Percentiles rank a stretch among this genome's conserved stretches.
Conservation (phyloP, 495 filamentous ascomycete species). For the Hypoxylon fuscum region DNA sequence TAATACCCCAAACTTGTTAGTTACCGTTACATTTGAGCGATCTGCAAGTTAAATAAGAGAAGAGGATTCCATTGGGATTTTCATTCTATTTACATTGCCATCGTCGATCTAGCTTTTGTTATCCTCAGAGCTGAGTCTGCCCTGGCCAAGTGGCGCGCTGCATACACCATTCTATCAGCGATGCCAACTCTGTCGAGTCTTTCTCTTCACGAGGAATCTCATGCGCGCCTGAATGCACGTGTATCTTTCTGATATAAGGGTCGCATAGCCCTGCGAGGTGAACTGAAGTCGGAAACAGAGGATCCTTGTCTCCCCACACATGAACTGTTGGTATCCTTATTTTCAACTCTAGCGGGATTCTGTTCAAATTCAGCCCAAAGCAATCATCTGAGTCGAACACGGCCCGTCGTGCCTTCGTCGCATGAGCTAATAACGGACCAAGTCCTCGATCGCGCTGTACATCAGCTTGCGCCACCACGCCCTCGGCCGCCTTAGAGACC, state of each 20-base stretch:
- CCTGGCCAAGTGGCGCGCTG: constrained; percentile 36
- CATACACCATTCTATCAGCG: constrained; percentile 53
- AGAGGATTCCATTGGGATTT: background rate
- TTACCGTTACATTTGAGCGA: background rate
- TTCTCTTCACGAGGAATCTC: constrained; percentile 57
- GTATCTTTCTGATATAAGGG: constrained; percentile 54
- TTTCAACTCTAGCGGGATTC: constrained; percentile 47
- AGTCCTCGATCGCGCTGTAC: constrained; percentile 40
- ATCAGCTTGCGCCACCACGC: constrained; percentile 46
- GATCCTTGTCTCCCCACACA: constrained; percentile 67
- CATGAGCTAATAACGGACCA: constrained; percentile 43
- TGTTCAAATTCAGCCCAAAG: constrained; percentile 63
- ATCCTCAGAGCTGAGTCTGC: constrained; percentile 5
- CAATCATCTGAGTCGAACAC: constrained; percentile 50
- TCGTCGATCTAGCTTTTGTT: constrained; percentile 3
- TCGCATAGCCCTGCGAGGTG: constrained; percentile 67
- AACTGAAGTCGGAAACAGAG: constrained; percentile 61
- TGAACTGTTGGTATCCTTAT: constrained; percentile 70
- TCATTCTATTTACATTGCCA: background rate
- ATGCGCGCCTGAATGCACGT: constrained; percentile 65
- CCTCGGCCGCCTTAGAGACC: constrained; percentile 54
- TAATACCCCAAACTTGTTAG: no score
- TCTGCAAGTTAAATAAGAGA: background rate
- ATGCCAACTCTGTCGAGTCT: constrained; percentile 44
- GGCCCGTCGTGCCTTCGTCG: constrained; percentile 26